Percentiles rank a stretch among this genome's conserved stretches.
phyloP scores from a whole-genome alignment of 2,329 filamentous ascomycete genomes.

The Ustilaginoidea virens region DNA sequence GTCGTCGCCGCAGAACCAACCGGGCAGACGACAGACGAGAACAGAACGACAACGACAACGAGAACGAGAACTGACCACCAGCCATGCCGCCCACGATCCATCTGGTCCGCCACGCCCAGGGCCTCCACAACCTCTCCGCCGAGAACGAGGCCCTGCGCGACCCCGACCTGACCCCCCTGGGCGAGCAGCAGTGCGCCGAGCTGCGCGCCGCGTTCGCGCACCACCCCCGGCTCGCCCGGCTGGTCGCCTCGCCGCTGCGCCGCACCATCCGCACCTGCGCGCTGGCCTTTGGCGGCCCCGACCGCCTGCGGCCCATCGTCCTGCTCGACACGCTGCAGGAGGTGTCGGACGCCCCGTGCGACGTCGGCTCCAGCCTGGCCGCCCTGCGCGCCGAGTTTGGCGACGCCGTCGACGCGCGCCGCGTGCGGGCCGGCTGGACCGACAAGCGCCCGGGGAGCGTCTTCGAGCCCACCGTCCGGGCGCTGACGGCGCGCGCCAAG shows the following conservation, averaged over 20 bases:
- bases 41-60: too few relatives aligned
- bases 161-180: slow-evolving; percentile 61
- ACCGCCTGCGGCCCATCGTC: slow-evolving; percentile 32
- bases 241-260: slow-evolving; percentile 66
- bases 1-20: too few relatives aligned
- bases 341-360: slow-evolving; percentile 57
- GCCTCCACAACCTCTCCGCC: slow-evolving; percentile 61
- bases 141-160: slow-evolving; percentile 63
- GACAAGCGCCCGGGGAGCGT: slow-evolving; percentile 36
- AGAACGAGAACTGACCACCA: background rate
- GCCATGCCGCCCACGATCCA: slow-evolving; percentile 41
- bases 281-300: slow-evolving; percentile 43
- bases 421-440: slow-evolving; percentile 55
- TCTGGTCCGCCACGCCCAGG: slow-evolving; percentile 60
- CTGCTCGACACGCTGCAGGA: slow-evolving; percentile 69
- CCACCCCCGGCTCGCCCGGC: slow-evolving; percentile 48
- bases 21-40: too few relatives aligned
- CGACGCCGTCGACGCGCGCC: slow-evolving; percentile 43
- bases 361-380: slow-evolving; percentile 47
- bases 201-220: slow-evolving; percentile 49
- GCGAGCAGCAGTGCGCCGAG: slow-evolving; percentile 54
- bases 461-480: slow-evolving; percentile 31
- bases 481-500: slow-evolving; percentile 45
- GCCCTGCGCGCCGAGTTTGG: slow-evolving; percentile 46
- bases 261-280: slow-evolving; percentile 70